Percentiles rank a stretch among this genome's conserved stretches.
These are phyloP conservation scores for Alternaria sp. DNA, from an alignment of 2,329 filamentous ascomycete genomes.

Conservation along the genomic window DNA sequence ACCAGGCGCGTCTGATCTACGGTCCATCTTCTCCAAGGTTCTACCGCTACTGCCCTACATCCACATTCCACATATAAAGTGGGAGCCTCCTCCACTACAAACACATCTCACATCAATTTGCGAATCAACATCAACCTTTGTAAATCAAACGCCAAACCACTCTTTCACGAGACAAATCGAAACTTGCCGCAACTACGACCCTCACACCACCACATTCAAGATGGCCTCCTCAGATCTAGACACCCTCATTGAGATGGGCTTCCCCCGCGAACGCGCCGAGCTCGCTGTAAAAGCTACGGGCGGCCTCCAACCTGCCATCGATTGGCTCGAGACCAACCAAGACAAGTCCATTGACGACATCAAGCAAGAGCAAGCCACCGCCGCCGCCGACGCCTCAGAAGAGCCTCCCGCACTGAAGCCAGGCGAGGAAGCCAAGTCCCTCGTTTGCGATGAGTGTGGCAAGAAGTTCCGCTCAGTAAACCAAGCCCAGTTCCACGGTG, in stretches of 20 bases:
- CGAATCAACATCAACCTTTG: not conserved
- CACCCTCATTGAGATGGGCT: constrained; percentile 73
- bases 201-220: constrained; percentile 24
- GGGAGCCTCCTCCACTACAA: constrained; percentile 5
- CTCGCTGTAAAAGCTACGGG: constrained; percentile 85
- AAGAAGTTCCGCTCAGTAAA: constrained; percentile 86
- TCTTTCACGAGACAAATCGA: not conserved
- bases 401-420: constrained; percentile 72
- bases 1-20: constrained; percentile 15
- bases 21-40: constrained; percentile 26
- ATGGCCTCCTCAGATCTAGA: constrained; percentile 65
- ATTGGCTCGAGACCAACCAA: constrained; percentile 93
- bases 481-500: constrained; percentile 88
- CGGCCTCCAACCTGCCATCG: constrained; percentile 83
- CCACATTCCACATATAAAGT: constrained; percentile 11
- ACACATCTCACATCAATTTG: constrained; percentile 5
- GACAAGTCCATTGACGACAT: constrained; percentile 88
- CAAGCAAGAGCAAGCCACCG: constrained; percentile 57
- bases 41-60: constrained; percentile 24
- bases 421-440: constrained; percentile 76
- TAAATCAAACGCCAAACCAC: constrained; percentile 7
- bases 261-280: constrained; percentile 81
- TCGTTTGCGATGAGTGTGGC: constrained; percentile 93
- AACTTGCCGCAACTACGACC: constrained; percentile 13
- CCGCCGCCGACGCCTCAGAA: constrained; percentile 49